A percentile compares a stretch with the other conserved stretches of the same genome.
Conservation (phyloP, 2,329 filamentous ascomycete species). For the Spiromastix sp. region DNA sequence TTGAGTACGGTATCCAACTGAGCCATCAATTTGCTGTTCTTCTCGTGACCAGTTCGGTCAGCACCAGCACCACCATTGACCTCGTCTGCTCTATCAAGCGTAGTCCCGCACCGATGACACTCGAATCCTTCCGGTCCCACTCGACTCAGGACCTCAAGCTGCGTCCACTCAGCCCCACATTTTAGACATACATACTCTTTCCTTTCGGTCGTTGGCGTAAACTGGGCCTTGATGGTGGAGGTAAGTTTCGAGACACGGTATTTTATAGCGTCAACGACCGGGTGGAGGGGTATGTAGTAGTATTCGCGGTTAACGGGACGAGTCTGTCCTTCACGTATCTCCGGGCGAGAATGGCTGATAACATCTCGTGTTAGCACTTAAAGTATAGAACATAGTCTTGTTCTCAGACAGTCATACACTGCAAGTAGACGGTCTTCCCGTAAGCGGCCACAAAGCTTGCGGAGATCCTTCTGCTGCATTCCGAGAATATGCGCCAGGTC, state of each 20-base stretch:
- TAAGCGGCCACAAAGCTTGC: constrained; percentile 76
- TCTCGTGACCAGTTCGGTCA: constrained; percentile 39
- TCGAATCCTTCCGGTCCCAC: constrained; percentile 60
- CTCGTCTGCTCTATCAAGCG: constrained; percentile 35
- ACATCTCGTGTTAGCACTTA: constrained; percentile 11
- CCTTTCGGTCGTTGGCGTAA: constrained; percentile 69
- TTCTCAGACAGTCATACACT: constrained; percentile 47
- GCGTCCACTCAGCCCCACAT: constrained; percentile 79
- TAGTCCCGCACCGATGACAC: constrained; percentile 63
- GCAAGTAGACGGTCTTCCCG: constrained; percentile 77
- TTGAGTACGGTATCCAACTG: constrained; percentile 38
- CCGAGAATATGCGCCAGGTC: constrained; percentile 80
- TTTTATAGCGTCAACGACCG: constrained; percentile 92
- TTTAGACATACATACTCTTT: constrained; percentile 82
- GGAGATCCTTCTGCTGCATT: constrained; percentile 84
- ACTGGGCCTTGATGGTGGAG: constrained; percentile 76
- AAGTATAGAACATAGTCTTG: not conserved
- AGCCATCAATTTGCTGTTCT: constrained; percentile 39
- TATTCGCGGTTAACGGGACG: constrained; percentile 80
- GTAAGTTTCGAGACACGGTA: constrained; percentile 84
- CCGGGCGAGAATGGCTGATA: constrained; percentile 58
- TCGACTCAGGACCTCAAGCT: constrained; percentile 76
- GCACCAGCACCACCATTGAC: constrained; percentile 33
- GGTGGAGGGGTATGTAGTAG: constrained; percentile 93
- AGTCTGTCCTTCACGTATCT: constrained; percentile 69